Evolutionary conservation across 352 stramenopile genomes (phyloP).

Genomic region (Lagenidium sp.): DNA sequence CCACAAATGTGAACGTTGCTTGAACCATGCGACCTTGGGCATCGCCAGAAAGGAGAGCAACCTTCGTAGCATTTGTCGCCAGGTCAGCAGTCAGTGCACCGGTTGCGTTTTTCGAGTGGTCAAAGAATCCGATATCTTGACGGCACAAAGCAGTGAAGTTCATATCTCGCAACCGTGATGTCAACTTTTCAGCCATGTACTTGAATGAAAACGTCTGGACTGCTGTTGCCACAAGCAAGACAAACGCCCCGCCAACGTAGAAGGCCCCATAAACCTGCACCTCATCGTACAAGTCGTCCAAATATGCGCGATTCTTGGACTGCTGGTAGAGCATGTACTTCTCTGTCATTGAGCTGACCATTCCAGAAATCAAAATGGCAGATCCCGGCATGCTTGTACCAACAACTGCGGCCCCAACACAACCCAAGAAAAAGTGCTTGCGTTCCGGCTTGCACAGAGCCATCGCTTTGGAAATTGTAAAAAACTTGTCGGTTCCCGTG

Average conservation of each 20-base stretch:
- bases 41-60: conserved; percentile 18
- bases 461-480: conserved; percentile 10
- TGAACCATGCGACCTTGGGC: conserved; percentile 22
- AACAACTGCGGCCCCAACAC: conserved; percentile 1
- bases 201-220: conserved; percentile 18
- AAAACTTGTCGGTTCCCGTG: neutral
- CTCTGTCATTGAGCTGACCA: conserved; percentile 15
- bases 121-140: conserved; percentile 27
- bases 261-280: conserved; percentile 13
- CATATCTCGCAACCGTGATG: conserved; percentile 17
- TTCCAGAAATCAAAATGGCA: conserved; percentile 5
- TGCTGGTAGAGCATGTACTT: conserved; percentile 10
- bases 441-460: conserved; percentile 3
- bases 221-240: conserved; percentile 10
- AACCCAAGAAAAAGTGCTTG: neutral
- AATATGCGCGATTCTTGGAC: conserved; percentile 1
- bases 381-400: conserved; percentile 12
- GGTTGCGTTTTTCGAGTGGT: conserved; percentile 11
- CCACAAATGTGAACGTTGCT: conserved; percentile 17
- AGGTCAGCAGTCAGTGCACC: conserved; percentile 19
- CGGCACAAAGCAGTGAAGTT: conserved; percentile 17
- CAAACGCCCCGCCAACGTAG: conserved; percentile 16
- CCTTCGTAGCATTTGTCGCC: conserved; percentile 24
- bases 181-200: conserved; percentile 20
- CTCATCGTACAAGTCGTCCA: conserved; percentile 12